Evolutionary conservation across 2,329 filamentous ascomycete species (phyloP), one percentile per base, ranked within the genome.

Genomic region (Fusarium oxysporum): DNA sequence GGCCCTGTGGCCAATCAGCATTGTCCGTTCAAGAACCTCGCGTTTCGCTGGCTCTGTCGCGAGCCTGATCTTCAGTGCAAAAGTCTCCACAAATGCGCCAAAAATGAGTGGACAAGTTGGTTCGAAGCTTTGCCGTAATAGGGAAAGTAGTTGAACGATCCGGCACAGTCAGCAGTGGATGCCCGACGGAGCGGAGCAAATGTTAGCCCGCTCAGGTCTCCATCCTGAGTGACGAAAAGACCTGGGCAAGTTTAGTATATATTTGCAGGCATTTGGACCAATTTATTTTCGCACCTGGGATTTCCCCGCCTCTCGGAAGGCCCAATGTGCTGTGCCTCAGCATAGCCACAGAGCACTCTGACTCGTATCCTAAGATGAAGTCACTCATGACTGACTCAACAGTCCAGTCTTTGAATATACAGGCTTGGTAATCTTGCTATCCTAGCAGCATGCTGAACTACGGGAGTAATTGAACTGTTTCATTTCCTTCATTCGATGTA

Each of bases 21-120:
- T 2, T 40, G 0, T 6, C 5, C 2, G 8, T 33, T 67, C 23
- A 32, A 23, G 16, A 16, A 44, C 28, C 54, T 66, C 68, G 68
- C 55, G n/a, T 64, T 62, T 70, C 68, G 68, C 66, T 62, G 33
- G 25, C 17, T 12, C 35, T 38, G 10, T 28, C 58, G 48, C 66
- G 54, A 70, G 35, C 33, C 40, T 8, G 35, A 37, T 37, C 35
- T 37, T 17, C 16, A 37, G 35, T 19, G 3, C 6, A 11, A 35
- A 25, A 21, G 48, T 25, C 48, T 25, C 48, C 48, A 35, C n/a
- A 51, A 51, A 35, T 51, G 48, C 48, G 30, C 3, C 12, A 2
- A 51, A 51, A 51, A 58, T 41, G 60, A 70, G 65, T 65, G 67
- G 62, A n/a, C 23, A 23, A 64, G 57, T 28, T 43, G 12, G 8